Base-by-base conservation (phyloP, 1,139 yeast genomes). In the Blastobotrys malaysiensis region DNA sequence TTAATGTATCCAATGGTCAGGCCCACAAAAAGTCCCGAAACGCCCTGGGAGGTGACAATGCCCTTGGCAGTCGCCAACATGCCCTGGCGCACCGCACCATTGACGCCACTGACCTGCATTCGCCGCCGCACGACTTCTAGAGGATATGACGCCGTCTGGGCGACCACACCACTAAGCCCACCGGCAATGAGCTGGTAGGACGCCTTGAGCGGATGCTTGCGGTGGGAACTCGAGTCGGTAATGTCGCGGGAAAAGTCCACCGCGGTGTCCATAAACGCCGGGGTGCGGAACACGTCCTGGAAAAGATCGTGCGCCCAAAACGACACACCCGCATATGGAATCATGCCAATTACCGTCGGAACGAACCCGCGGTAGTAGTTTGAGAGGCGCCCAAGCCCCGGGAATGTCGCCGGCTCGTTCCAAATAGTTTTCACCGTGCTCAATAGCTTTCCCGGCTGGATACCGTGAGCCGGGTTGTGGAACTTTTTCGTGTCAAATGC, bases 81-180 rank as follows among this genome's bases (percentile, higher is more conserved):
- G 14, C 63, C 61, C 45, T 55, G 59, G 5, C 54, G 54, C 16
- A 52, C 56, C 5, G 39, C 16, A 48, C 64, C 63, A 21, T 81
- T 75, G 2, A 86, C 88, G 6, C 95, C 96, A 46, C 95, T 90
- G 18, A 95, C 99, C 72, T 95, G 99, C 89, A 95, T 86, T 65
- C 99, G 78, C 69, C 99, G 79, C 64, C 99, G 79, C 24, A 93
- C 82, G 46, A 93, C 97, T 71, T 95, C 99, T 62, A 95, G 86
- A 0, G 99, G 99, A 66, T 95, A 95, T 1, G 97, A 93, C 0
- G 98, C 95, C 0, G 98, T 90, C 71, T 95, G 99, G 1, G 98
- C 89, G 52, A 83, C 79, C 84, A 93, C 81, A 16, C 99, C 99
- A 1, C 98, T 95, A 9, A 88, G 66, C 1, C 98, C 99, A 54